phyloP scores from a whole-genome alignment of 139 green algal genomes.

The Auxenochlorella pyrenoidosa region DNA sequence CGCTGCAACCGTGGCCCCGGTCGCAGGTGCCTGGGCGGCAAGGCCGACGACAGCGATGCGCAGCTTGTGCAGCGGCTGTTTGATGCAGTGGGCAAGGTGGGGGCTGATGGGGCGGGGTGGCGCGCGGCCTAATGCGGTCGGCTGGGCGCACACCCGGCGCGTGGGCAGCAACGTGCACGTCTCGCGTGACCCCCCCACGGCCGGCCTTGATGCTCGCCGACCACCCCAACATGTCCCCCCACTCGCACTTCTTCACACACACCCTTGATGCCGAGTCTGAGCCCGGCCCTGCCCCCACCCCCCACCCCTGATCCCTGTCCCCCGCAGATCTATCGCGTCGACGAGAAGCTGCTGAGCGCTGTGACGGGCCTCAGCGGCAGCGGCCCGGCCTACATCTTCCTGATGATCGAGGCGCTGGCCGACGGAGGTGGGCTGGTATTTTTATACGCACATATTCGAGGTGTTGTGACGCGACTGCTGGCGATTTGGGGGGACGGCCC shows the following conservation, averaged over 20 bases:
- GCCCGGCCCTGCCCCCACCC: background rate
- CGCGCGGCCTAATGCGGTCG: too few relatives aligned
- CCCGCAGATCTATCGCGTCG: conserved; percentile 46
- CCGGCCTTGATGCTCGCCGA: too few relatives aligned
- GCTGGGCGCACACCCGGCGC: too few relatives aligned
- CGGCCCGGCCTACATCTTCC: conserved; percentile 95
- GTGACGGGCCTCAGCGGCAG: conserved; percentile 94
- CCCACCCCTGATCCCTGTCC: background rate
- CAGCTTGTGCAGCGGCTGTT: conserved; percentile 78
- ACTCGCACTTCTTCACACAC: too few relatives aligned
- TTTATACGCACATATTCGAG: too few relatives aligned
- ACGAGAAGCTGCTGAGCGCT: conserved; percentile 92
- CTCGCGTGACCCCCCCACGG: too few relatives aligned
- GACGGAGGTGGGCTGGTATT: conserved; percentile 57
- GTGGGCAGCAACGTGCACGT: too few relatives aligned
- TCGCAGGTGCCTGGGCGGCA: conserved; percentile 69
- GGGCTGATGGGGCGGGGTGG: background rate
- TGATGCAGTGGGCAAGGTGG: conserved; percentile 73
- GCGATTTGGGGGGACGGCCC: too few relatives aligned
- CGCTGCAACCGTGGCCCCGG: background rate
- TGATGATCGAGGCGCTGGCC: conserved; percentile 96
- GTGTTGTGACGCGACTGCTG: too few relatives aligned
- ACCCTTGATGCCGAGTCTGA: too few relatives aligned
- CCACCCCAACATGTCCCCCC: too few relatives aligned
- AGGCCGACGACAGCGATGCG: conserved; percentile 64